Conservation (phyloP, 2,329 filamentous ascomycete genomes). For the Alternaria sp. region DNA sequence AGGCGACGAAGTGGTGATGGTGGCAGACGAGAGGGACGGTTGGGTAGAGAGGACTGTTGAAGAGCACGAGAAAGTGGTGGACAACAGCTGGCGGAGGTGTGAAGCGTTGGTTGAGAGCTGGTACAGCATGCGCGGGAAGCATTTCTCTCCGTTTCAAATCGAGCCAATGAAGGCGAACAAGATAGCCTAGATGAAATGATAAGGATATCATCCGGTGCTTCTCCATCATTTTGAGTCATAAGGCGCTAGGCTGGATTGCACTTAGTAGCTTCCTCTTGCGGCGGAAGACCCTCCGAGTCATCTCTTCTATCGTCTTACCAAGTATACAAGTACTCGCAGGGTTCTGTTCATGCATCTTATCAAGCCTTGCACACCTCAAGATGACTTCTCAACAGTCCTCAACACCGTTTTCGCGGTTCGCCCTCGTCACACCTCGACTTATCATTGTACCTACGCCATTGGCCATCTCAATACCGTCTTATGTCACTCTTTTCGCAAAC, state of each 20-base stretch:
- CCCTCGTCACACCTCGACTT: not conserved
- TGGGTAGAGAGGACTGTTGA: slow-evolving; percentile 24
- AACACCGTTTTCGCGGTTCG: not conserved
- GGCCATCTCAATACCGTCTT: not conserved
- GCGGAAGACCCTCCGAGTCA: not conserved
- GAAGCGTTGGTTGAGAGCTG: slow-evolving; percentile 23
- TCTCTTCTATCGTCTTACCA: not conserved
- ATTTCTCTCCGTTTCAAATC: slow-evolving; percentile 17
- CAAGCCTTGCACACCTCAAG: not conserved
- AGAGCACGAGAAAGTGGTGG: slow-evolving; percentile 20
- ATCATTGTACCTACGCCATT: slow-evolving; percentile 2
- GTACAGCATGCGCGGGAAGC: slow-evolving; percentile 11
- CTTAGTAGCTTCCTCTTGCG: not conserved
- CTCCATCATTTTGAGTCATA: not conserved
- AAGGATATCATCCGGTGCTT: not conserved
- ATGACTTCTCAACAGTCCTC: not conserved
- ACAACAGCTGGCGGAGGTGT: slow-evolving; percentile 13
- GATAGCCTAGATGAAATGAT: not conserved
- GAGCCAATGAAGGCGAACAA: slow-evolving; percentile 13
- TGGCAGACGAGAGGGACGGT: slow-evolving; percentile 30
- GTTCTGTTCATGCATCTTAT: not conserved
- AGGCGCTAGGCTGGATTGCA: not conserved
- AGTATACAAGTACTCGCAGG: not conserved
- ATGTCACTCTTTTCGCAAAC: not conserved
- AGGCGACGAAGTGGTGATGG: slow-evolving; percentile 21